Evolutionary conservation across 306 rosid species (phyloP).

Genomic region (Lathyrus sativus): DNA sequence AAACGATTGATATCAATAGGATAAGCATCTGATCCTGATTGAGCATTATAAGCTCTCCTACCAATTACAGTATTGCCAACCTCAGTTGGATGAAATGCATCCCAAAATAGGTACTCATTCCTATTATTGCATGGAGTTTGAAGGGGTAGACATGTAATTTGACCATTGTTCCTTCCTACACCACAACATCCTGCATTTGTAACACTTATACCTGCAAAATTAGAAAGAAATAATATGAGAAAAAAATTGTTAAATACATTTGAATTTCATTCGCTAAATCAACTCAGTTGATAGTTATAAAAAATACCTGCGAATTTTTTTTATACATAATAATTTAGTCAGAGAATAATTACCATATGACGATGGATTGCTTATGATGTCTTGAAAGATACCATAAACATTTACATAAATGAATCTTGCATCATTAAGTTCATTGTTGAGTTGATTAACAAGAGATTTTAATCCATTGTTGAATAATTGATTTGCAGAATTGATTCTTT

Average conservation of each 20-base stretch:
- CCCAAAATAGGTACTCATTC: conserved; percentile 75
- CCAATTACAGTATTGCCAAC: conserved; percentile 63
- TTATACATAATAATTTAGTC: not conserved
- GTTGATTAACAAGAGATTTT: conserved; percentile 61
- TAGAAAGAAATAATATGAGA: not conserved
- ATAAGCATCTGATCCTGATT: conserved; percentile 80
- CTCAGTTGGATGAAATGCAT: conserved; percentile 93
- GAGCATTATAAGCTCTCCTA: conserved; percentile 69
- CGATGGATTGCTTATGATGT: conserved; percentile 62
- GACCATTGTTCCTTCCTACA: conserved; percentile 93
- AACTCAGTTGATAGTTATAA: no score
- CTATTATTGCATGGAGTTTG: conserved; percentile 88
- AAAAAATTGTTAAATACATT: no score
- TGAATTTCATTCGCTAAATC: no score
- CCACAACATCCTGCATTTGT: conserved; percentile 88
- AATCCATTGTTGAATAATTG: conserved; percentile 72
- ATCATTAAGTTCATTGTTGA: conserved; percentile 61
- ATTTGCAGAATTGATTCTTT: conserved; percentile 74
- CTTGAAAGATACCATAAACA: conserved; percentile 73
- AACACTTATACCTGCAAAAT: conserved; percentile 61
- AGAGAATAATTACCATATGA: conserved; percentile 57
- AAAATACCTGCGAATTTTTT: no score
- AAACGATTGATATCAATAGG: conserved; percentile 74
- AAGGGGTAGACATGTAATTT: conserved; percentile 78
- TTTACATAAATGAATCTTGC: conserved; percentile 70